These are phyloP conservation scores for Hypoxylon crocopeplum DNA, from an alignment of 495 filamentous ascomycete species.

Conservation along the genomic window DNA sequence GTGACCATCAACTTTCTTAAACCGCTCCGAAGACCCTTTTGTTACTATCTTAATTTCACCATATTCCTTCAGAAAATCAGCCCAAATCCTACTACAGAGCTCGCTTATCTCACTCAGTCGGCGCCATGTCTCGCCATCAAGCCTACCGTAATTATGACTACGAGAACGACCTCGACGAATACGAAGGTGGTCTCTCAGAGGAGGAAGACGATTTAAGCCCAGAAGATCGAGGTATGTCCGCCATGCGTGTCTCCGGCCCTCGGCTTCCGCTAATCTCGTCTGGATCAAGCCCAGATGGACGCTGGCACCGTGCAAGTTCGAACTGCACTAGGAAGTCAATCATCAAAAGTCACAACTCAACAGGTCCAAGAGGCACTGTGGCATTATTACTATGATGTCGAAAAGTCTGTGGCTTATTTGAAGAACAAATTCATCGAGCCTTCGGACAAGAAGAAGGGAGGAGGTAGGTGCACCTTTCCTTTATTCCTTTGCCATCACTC, in stretches of 20 bases:
- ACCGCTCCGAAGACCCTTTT: too few relatives aligned
- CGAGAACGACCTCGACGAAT: slow-evolving; percentile 67
- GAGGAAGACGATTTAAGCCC: slow-evolving; percentile 60
- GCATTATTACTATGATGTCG: slow-evolving; percentile 95
- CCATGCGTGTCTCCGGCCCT: neutral
- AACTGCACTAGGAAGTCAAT: slow-evolving; percentile 58
- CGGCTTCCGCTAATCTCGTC: slow-evolving; percentile 5
- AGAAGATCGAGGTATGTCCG: slow-evolving; percentile 63
- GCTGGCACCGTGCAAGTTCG: slow-evolving; percentile 62
- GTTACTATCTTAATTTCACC: too few relatives aligned
- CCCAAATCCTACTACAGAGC: too few relatives aligned
- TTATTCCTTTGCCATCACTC: slow-evolving; percentile 19
- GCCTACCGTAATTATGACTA: slow-evolving; percentile 66
- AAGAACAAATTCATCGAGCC: slow-evolving; percentile 63
- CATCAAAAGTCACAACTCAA: slow-evolving; percentile 62
- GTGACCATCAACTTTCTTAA: too few relatives aligned
- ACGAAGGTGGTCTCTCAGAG: slow-evolving; percentile 54
- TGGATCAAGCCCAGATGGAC: slow-evolving; percentile 54
- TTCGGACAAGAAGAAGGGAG: slow-evolving; percentile 45
- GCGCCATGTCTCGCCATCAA: slow-evolving; percentile 68
- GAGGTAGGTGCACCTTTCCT: slow-evolving; percentile 60
- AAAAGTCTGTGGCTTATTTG: slow-evolving; percentile 81
- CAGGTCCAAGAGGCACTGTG: slow-evolving; percentile 90
- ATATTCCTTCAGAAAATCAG: too few relatives aligned
- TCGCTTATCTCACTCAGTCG: neutral